Conservation (phyloP, 2,329 filamentous ascomycete genomes). For the Dothistroma septosporum region DNA sequence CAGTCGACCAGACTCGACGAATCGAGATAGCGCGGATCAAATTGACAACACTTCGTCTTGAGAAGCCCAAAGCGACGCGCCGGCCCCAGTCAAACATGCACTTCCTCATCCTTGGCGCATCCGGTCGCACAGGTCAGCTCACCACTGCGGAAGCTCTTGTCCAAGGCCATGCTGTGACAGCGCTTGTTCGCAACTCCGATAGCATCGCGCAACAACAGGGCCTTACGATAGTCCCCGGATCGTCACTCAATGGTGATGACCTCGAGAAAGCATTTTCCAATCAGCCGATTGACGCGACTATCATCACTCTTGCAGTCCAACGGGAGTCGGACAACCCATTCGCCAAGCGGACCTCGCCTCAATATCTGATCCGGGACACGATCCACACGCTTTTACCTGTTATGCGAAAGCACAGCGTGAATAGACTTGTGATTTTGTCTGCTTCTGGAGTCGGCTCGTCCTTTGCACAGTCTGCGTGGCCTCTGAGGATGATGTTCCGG, state of each 20-base stretch:
- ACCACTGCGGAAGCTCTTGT: constrained; percentile 41
- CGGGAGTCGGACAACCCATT: constrained; percentile 49
- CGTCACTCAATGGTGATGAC: constrained; percentile 11
- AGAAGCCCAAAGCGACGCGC: not conserved
- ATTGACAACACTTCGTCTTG: no score
- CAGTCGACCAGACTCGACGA: no score
- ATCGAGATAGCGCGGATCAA: no score
- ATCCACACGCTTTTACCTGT: constrained; percentile 37
- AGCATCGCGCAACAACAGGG: constrained; percentile 31
- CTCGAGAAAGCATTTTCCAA: constrained; percentile 35
- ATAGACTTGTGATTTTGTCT: constrained; percentile 49
- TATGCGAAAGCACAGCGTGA: constrained; percentile 38
- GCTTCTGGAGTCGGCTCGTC: constrained; percentile 50
- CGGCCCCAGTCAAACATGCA: constrained; percentile 32
- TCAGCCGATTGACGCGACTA: constrained; percentile 35
- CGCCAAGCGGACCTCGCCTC: constrained; percentile 42
- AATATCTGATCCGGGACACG: constrained; percentile 47
- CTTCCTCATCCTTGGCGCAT: constrained; percentile 47
- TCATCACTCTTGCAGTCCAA: constrained; percentile 49
- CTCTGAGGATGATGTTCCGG: not conserved
- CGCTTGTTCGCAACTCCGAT: constrained; percentile 43
- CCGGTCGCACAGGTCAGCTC: constrained; percentile 46
- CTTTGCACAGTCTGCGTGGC: constrained; percentile 39
- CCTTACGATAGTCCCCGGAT: constrained; percentile 41
- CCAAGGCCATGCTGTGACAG: constrained; percentile 43